Evolutionary conservation across 495 filamentous ascomycete species (phyloP).

Genomic region (Penicillium chermesinum): DNA sequence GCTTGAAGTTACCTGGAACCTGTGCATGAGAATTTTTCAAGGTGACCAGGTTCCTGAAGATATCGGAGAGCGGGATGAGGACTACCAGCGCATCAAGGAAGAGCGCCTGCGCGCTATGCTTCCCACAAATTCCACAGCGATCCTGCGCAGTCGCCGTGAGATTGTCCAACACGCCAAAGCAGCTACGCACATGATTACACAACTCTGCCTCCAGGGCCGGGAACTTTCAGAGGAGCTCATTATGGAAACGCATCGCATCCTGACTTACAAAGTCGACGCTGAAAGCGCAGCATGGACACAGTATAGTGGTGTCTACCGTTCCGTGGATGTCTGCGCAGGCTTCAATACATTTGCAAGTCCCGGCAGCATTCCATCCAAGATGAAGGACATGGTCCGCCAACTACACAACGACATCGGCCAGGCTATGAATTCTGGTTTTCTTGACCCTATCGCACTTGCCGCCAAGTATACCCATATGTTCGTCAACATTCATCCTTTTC

Average conservation of each 20-base stretch:
- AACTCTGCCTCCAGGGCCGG: constrained; percentile 11
- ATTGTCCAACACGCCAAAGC: constrained; percentile 34
- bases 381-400: constrained; percentile 26
- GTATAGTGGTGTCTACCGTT: constrained; percentile 24
- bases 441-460: constrained; percentile 32
- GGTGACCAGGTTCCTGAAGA: not conserved
- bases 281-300: constrained; percentile 13
- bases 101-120: not conserved
- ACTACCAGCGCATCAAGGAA: not conserved
- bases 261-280: constrained; percentile 15
- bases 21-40: not conserved
- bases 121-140: not conserved
- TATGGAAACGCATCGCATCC: constrained; percentile 27
- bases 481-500: constrained; percentile 34
- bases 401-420: constrained; percentile 14
- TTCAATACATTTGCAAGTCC: constrained; percentile 14
- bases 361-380: constrained; percentile 20
- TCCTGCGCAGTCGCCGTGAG: constrained; percentile 22
- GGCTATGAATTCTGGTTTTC: not conserved
- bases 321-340: constrained; percentile 17
- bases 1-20: not conserved
- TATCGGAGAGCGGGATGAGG: not conserved
- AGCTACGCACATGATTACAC: constrained; percentile 18
- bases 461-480: constrained; percentile 28
- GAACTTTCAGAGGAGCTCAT: constrained; percentile 27